Conservation (phyloP, 2,329 filamentous ascomycete genomes). For the Ophiognomonia clavigignenti-juglandacearum region DNA sequence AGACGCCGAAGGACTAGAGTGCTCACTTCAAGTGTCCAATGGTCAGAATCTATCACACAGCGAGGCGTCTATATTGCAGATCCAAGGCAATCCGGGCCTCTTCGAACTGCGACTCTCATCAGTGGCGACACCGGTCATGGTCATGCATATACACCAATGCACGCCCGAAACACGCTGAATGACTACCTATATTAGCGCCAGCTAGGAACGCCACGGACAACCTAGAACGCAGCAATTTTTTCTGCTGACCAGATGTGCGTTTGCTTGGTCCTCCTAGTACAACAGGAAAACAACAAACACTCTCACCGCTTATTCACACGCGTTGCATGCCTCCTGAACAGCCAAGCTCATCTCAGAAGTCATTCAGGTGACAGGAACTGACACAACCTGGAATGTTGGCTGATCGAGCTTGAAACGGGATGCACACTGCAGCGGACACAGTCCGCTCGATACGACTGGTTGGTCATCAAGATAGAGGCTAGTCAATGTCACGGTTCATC, state of each 20-base stretch:
- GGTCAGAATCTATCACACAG: too few species aligned
- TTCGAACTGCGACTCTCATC: not conserved
- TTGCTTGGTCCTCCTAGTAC: too few species aligned
- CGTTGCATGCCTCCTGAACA: not conserved
- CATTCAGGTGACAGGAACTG: not conserved
- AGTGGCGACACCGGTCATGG: conserved; percentile 1
- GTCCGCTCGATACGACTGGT: not conserved
- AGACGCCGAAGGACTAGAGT: too few species aligned
- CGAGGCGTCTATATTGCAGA: too few species aligned
- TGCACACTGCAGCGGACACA: too few species aligned
- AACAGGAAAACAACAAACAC: not conserved
- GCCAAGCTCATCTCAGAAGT: not conserved
- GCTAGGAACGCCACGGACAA: not conserved
- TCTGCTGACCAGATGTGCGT: not conserved
- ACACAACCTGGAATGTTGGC: not conserved
- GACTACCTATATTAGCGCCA: not conserved
- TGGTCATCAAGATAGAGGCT: not conserved
- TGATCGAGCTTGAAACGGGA: not conserved
- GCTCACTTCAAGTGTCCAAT: too few species aligned
- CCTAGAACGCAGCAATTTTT: conserved; percentile 5
- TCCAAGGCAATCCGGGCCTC: not conserved
- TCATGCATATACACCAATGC: conserved; percentile 13
- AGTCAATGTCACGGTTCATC: not conserved
- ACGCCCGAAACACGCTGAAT: conserved; percentile 13
- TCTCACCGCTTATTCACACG: conserved; percentile 6